Evolutionary conservation across 805 yeast genomes (phyloP), one percentile per base, ranked within the genome.

Genomic region (Blastobotrys mokoenaii): DNA sequence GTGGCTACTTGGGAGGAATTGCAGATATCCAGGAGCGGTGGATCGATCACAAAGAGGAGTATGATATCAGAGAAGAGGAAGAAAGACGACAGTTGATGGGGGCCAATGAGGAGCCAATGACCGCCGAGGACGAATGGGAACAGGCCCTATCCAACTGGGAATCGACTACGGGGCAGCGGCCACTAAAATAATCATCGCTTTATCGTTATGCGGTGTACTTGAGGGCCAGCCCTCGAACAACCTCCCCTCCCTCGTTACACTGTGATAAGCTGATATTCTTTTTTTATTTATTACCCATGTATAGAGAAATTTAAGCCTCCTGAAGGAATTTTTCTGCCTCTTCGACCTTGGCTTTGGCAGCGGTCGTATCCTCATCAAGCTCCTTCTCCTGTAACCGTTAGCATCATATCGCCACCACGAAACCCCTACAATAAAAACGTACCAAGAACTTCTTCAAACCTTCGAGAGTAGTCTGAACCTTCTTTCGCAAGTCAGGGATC

Each of bases 1-100:
- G 34, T 79, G 84, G 9, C 46, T 65, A 62, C 37, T 49, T 63
- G 10, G 69, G 69, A 3, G 65, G 68, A 40, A 76, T 74, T 12
- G 67, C 77, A 5, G 96, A 89, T 60, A 76, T 87, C 3, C 98
- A 93, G 54, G 98, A 93, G 53, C 72, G 99, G 48, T 93, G 98
- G 98, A 76, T 93, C 9, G 96, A 86, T 47, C 72, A 80, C 52
- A 93, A 89, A 60, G 82, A 76, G 22, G 69, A 68, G 41, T 88
- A 85, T 62, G 98, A 93, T 52, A 72, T 75, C 41, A 70, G 71
- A 41, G 83, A 77, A 50, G 65, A 70, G 30, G 62, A 67, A 38
- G 68, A 65, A 41, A 55, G 73, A 18, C 53, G 68, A n/a, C 58
- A 67, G 55, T 73, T 71, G 38, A 22, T 22, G 27, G 27, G 27